Evolutionary conservation across 2,329 filamentous ascomycete species (phyloP).

Genomic region (Tolypocladium paradoxum): DNA sequence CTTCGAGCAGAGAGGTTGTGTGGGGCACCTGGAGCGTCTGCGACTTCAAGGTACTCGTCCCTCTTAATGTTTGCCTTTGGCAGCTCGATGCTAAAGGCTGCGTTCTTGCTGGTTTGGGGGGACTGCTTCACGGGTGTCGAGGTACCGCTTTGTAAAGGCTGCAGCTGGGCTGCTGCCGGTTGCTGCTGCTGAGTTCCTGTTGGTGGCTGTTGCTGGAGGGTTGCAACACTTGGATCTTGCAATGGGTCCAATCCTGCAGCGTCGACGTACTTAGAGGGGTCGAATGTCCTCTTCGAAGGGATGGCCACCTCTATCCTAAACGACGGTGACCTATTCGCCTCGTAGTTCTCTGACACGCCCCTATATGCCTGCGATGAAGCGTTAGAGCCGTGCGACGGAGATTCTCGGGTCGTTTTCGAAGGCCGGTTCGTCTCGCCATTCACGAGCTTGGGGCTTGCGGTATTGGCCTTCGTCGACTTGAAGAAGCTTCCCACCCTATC

Average conservation of each 20-base stretch:
- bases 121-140: constrained; percentile 3
- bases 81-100: constrained; percentile 38
- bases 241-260: constrained; percentile 12
- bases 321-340: constrained; percentile 23
- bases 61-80: constrained; percentile 32
- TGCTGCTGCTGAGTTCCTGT: constrained; percentile 1
- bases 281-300: constrained; percentile 30
- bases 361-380: constrained; percentile 6
- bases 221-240: neutral
- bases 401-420: constrained; percentile 10
- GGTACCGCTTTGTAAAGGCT: constrained; percentile 5
- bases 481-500: constrained; percentile 29
- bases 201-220: constrained; percentile 8
- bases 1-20: constrained; percentile 40
- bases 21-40: constrained; percentile 35
- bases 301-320: constrained; percentile 36
- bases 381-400: constrained; percentile 8
- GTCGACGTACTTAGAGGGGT: constrained; percentile 25
- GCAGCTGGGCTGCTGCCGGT: neutral
- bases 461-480: constrained; percentile 24
- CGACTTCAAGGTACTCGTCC: constrained; percentile 40
- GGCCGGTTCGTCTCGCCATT: constrained; percentile 22
- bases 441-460: constrained; percentile 18
- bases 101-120: constrained; percentile 7
- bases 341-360: constrained; percentile 9